Conservation (phyloP, 2,329 filamentous ascomycete species). For the Aciculosporium take region DNA sequence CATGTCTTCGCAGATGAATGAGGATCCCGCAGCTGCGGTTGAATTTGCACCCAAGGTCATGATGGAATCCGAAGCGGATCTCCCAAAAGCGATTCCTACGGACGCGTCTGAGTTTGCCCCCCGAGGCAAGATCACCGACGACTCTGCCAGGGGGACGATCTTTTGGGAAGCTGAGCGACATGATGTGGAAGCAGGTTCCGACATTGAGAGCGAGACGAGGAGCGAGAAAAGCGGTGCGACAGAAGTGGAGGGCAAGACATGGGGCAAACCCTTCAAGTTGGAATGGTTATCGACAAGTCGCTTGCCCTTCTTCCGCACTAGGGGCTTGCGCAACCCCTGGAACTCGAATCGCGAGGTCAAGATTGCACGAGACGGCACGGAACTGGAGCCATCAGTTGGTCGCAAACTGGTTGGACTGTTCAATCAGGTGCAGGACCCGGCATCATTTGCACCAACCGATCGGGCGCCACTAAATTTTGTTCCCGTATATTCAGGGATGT, state of each 20-base stretch:
- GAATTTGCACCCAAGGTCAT: slow-evolving; percentile 55
- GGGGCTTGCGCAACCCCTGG: slow-evolving; percentile 82
- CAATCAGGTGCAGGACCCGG: slow-evolving; percentile 37
- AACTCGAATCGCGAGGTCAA: slow-evolving; percentile 93
- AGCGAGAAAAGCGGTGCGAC: slow-evolving; percentile 26
- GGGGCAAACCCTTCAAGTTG: slow-evolving; percentile 83
- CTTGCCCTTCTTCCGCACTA: slow-evolving; percentile 77
- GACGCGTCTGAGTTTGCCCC: slow-evolving; percentile 65
- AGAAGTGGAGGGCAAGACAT: slow-evolving; percentile 47
- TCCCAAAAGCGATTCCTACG: slow-evolving; percentile 68
- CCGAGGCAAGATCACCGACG: slow-evolving; percentile 77
- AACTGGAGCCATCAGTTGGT: slow-evolving; percentile 73
- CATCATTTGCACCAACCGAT: slow-evolving; percentile 15
- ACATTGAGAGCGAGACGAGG: slow-evolving; percentile 26
- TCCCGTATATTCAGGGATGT: slow-evolving; percentile 24
- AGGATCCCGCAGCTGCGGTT: slow-evolving; percentile 56
- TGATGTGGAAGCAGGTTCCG: slow-evolving; percentile 31
- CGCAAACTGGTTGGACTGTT: slow-evolving; percentile 67
- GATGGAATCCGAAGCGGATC: slow-evolving; percentile 43
- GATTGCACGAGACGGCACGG: slow-evolving; percentile 87
- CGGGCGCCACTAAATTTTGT: slow-evolving; percentile 21
- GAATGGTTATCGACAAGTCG: slow-evolving; percentile 77
- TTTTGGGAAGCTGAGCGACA: slow-evolving; percentile 80
- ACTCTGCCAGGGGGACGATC: slow-evolving; percentile 84
- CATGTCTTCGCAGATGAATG: slow-evolving; percentile 73